Conservation (phyloP, 129 eudicot species). For the Oenanthe sinensis region DNA sequence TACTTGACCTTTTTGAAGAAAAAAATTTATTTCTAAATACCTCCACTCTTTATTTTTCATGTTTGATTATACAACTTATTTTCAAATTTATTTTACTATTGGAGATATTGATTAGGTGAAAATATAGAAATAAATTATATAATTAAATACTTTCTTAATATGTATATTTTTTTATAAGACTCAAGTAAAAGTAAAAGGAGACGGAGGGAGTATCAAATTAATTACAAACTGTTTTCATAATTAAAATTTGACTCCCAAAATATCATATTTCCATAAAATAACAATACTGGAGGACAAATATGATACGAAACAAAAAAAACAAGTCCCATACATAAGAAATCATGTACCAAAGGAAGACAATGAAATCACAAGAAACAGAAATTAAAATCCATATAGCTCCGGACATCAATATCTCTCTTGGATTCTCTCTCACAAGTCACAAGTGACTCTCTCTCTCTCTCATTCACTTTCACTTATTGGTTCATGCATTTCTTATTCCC, state of each 20-base stretch:
- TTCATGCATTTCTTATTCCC: neutral
- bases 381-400: neutral
- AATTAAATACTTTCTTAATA: too few species aligned
- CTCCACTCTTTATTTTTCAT: too few species aligned
- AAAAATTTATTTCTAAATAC: too few species aligned
- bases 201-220: too few species aligned
- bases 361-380: neutral
- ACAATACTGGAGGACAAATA: neutral
- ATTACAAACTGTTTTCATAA: too few species aligned
- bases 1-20: too few species aligned
- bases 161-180: too few species aligned
- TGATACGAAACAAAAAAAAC: neutral
- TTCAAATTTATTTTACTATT: too few species aligned
- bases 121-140: too few species aligned
- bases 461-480: neutral
- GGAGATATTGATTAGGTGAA: too few species aligned
- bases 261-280: neutral
- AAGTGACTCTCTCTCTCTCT: neutral
- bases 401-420: slow-evolving; percentile 8
- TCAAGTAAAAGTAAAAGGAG: too few species aligned
- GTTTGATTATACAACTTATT: too few species aligned
- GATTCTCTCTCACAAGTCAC: slow-evolving; percentile 13
- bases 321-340: neutral
- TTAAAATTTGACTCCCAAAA: neutral
- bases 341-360: neutral